Conservation (phyloP, 2,329 filamentous ascomycete genomes). For the Penicillium sp. region DNA sequence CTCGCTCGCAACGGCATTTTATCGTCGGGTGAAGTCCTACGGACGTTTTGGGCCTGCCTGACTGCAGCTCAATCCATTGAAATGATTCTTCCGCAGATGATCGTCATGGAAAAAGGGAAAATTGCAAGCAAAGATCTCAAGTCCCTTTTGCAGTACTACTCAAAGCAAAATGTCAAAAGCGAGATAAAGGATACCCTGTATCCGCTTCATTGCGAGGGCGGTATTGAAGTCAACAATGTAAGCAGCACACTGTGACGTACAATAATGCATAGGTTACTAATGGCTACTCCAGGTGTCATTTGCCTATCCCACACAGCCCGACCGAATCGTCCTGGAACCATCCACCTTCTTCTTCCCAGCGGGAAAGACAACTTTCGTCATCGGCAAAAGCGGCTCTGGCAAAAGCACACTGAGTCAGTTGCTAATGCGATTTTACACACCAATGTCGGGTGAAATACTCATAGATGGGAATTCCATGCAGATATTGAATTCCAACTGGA, state of each 20-base stretch:
- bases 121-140: slow-evolving; percentile 66
- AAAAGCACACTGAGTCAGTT: slow-evolving; percentile 87
- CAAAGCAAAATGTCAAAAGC: slow-evolving; percentile 14
- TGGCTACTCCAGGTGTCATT: slow-evolving; percentile 64
- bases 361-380: slow-evolving; percentile 72
- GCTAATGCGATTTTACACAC: slow-evolving; percentile 72
- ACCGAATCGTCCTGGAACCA: slow-evolving; percentile 58
- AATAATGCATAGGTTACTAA: not conserved
- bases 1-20: slow-evolving; percentile 62
- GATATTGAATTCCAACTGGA: slow-evolving; percentile 66
- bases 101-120: slow-evolving; percentile 76
- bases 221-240: slow-evolving; percentile 69
- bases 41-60: slow-evolving; percentile 80
- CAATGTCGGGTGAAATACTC: slow-evolving; percentile 61
- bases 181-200: slow-evolving; percentile 32
- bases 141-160: slow-evolving; percentile 39
- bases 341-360: slow-evolving; percentile 69
- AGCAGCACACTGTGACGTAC: slow-evolving; percentile 6
- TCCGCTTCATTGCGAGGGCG: slow-evolving; percentile 55
- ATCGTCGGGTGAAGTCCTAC: slow-evolving; percentile 67
- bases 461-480: slow-evolving; percentile 65
- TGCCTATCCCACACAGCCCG: slow-evolving; percentile 70
- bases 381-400: slow-evolving; percentile 84
- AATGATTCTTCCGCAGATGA: slow-evolving; percentile 70
- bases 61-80: slow-evolving; percentile 74